Base-by-base conservation (phyloP, 495 filamentous ascomycete species). In the Penicillium antarcticum region DNA sequence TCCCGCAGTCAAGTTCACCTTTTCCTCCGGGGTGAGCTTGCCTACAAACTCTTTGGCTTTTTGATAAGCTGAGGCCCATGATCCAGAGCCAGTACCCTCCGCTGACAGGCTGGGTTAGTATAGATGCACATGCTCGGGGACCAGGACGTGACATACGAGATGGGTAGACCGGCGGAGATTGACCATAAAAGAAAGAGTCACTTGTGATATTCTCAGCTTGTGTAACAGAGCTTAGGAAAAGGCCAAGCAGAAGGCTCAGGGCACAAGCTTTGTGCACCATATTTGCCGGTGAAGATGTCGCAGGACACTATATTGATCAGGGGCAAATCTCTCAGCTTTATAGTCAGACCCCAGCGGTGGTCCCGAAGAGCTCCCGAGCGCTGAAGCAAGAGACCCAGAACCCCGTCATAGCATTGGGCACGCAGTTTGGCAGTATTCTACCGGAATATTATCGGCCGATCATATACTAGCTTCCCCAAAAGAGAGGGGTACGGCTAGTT, bases 11-110 rank as follows among this genome's bases (percentile, higher is more conserved):
- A 85, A 58, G 40, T 71, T 75, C 32, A 77, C 66, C 52, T 86
- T 86, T 51, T 88, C 82, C 10, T 80, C 78, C 9, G 78, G 58
- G 1, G 80, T 82, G 67, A 87, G 70, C 46, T 81, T 69, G 1
- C 68, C 65, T 2, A 87, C 83, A 19, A 87, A 60, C 1, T 57
- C 60, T 19, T 56, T 68, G 11, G 82, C 84, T 50, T 79, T 80
- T 17, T 66, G 66, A 36, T 73, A 58, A 1, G 81, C 71, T 31
- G 64, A 58, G 1, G 63, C 60, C 80, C 81, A 85, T n/a, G 77
- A 77, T 23, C 77, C 80, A 8, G 82, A 75, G 6, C 81, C 77
- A 5, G 85, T 57, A 6, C 56, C 61, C 17, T 66, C 44, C 13
- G 61, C 65, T 68, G 14, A 13, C n/a, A 21, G 12, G 49, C n/a